Percentiles rank a stretch among this genome's conserved stretches.
Evolutionary conservation across 108 stramenopile species (phyloP).

Genomic region (Aurantiochytrium sp.): DNA sequence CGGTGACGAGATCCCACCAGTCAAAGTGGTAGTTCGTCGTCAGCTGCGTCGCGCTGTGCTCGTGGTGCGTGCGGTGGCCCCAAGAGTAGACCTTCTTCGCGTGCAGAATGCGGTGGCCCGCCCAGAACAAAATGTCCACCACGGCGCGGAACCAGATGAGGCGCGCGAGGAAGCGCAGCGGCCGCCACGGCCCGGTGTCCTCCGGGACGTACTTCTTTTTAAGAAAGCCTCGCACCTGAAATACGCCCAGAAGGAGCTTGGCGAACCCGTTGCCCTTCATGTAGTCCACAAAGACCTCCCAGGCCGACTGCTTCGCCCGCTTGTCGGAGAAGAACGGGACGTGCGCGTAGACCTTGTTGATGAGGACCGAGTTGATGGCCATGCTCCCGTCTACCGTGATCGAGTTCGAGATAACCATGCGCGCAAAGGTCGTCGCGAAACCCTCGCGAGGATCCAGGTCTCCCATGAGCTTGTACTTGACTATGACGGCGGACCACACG

Average conservation of each 20-base stretch:
- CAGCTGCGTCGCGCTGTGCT: background rate
- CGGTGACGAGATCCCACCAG: background rate
- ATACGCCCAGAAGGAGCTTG: background rate
- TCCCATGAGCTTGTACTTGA: background rate
- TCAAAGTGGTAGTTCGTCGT: conserved; percentile 26
- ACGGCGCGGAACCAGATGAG: background rate
- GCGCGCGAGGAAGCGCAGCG: conserved; percentile 10
- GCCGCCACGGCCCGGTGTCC: background rate
- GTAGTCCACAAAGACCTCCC: background rate
- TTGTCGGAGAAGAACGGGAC: conserved; percentile 24
- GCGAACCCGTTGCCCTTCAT: background rate
- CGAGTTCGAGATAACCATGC: background rate
- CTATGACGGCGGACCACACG: background rate
- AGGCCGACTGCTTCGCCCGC: background rate
- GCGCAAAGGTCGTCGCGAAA: background rate
- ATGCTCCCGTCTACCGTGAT: background rate
- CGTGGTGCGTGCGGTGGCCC: background rate
- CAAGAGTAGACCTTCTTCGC: background rate
- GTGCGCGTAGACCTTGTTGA: background rate
- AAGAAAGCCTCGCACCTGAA: background rate
- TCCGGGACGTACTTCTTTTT: background rate
- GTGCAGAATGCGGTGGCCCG: conserved; percentile 4
- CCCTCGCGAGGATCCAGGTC: background rate
- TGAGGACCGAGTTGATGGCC: background rate
- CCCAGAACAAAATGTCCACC: conserved; percentile 2